These are phyloP conservation scores for Candida caryicola DNA, from an alignment of 805 yeast genomes.

Conservation along the genomic window DNA sequence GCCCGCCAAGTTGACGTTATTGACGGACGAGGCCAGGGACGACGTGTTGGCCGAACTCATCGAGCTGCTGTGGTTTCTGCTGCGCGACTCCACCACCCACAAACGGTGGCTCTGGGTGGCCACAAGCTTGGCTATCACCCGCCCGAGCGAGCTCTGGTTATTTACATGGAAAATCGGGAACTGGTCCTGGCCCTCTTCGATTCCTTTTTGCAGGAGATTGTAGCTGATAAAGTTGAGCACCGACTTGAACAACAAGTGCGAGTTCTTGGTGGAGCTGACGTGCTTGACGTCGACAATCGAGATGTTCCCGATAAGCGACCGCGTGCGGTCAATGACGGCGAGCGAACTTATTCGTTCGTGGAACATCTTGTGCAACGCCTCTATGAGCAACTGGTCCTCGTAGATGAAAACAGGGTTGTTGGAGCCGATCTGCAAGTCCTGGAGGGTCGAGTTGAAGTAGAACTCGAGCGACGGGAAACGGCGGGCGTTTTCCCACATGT, in stretches of 20 bases:
- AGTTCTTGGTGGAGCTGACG: constrained; percentile 82
- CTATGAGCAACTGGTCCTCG: constrained; percentile 85
- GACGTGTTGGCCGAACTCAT: constrained; percentile 5
- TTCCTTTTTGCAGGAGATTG: constrained; percentile 82
- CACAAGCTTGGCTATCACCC: constrained; percentile 90
- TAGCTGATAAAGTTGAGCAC: constrained; percentile 87
- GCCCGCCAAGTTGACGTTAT: not conserved
- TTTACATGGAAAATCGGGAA: constrained; percentile 95
- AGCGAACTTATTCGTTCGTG: constrained; percentile 79
- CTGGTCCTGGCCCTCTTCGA: constrained; percentile 92
- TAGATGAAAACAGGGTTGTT: constrained; percentile 68
- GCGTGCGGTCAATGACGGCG: constrained; percentile 83
- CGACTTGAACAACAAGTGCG: constrained; percentile 74
- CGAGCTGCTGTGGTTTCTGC: constrained; percentile 8
- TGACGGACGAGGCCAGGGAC: constrained; percentile 1
- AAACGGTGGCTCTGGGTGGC: constrained; percentile 92
- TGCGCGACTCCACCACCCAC: constrained; percentile 64
- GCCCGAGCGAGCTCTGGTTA: constrained; percentile 70
- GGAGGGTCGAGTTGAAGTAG: constrained; percentile 63
- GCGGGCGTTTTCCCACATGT: constrained; percentile 90
- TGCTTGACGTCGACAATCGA: constrained; percentile 92
- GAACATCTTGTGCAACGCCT: constrained; percentile 85
- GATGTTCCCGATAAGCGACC: constrained; percentile 81
- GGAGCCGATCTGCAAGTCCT: constrained; percentile 74
- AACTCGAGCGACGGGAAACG: constrained; percentile 79